Base-by-base conservation (phyloP, 192 early-diverging fungal species). In the Bifiguratus adelaidae region DNA sequence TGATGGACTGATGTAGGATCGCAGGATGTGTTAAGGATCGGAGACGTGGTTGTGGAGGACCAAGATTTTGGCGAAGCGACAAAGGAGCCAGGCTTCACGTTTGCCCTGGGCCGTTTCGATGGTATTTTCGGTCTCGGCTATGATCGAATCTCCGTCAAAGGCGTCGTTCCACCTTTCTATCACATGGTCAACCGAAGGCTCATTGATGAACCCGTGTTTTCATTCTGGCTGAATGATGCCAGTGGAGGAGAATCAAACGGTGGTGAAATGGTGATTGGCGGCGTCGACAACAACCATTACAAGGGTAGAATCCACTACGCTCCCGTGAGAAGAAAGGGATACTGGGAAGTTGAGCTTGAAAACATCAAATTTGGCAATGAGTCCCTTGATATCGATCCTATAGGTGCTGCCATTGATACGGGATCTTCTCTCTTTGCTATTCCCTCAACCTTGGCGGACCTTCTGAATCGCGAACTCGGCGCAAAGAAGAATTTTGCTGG, bases 51-150 rank as follows among this genome's bases (percentile, higher is more conserved):
- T 1, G 60, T 99, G 47, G 56, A 72, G 32, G 45, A 63, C 23
- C 82, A 90, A 70, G 82, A 83, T 48, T 99, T 99, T 76, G 94
- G 82, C n/a, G 96, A 99, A 74, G 84, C 86, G 2, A 81, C 81
- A 30, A 95, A 94, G 74, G 92, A 96, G 57, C 96, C 96, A 6
- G 94, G 94, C 0, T 74, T 96, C 30, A 81, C 92, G 1, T 99
- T 97, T 76, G 88, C 84, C 1, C 83, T 93, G 52, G 92, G 88
- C 16, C 66, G 80, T n/a, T 99, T 97, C 53, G 95, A 99, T 61
- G 95, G 95, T 15, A 99, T 99, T 58, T 75, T 97, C 41, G 95
- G 93, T 8, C 66, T 96, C 12, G 91, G 74, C n/a, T 86, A 88
- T 52, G 83, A 91, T 49, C 81, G 71, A 42, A 95, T 96, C 61